Conservation (phyloP, 352 stramenopile species). For the Peronospora belbahrii region DNA sequence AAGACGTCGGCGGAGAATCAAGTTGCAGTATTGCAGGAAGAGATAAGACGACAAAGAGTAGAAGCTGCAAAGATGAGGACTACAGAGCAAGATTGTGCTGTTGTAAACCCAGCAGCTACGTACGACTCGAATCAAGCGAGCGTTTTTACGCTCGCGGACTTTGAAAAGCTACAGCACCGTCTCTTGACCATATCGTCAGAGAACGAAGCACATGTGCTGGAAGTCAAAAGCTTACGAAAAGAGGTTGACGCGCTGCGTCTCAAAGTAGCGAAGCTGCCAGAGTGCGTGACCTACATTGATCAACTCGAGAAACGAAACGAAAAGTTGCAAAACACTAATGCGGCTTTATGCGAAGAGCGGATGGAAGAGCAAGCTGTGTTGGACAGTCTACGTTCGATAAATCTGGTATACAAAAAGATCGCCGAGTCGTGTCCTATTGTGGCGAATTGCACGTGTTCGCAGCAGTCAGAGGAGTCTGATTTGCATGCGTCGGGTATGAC, state of each 20-base stretch:
- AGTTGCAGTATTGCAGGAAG: constrained; percentile 19
- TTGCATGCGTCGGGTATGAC: constrained; percentile 26
- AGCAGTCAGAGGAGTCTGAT: constrained; percentile 15
- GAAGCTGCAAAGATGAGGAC: constrained; percentile 10
- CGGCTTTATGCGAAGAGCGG: constrained; percentile 51
- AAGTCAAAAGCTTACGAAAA: constrained; percentile 53
- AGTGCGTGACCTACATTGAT: constrained; percentile 38
- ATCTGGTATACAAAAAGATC: constrained; percentile 69
- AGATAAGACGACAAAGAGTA: constrained; percentile 12
- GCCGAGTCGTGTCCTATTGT: constrained; percentile 46
- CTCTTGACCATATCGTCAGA: constrained; percentile 35
- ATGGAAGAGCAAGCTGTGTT: constrained; percentile 55
- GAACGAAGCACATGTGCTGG: constrained; percentile 32
- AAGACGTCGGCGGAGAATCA: constrained; percentile 35
- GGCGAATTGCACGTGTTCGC: constrained; percentile 17
- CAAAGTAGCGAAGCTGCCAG: constrained; percentile 31
- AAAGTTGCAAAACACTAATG: constrained; percentile 48
- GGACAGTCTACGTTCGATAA: constrained; percentile 60
- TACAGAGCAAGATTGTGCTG: constrained; percentile 13
- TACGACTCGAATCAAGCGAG: constrained; percentile 56
- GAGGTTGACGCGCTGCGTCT: constrained; percentile 40
- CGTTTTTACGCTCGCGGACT: constrained; percentile 45
- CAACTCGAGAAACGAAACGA: constrained; percentile 48
- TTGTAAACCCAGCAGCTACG: constrained; percentile 38
- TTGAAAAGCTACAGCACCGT: constrained; percentile 44